Conservation (phyloP, 768 basidiomycete species). For the Tulasnella sp. region DNA sequence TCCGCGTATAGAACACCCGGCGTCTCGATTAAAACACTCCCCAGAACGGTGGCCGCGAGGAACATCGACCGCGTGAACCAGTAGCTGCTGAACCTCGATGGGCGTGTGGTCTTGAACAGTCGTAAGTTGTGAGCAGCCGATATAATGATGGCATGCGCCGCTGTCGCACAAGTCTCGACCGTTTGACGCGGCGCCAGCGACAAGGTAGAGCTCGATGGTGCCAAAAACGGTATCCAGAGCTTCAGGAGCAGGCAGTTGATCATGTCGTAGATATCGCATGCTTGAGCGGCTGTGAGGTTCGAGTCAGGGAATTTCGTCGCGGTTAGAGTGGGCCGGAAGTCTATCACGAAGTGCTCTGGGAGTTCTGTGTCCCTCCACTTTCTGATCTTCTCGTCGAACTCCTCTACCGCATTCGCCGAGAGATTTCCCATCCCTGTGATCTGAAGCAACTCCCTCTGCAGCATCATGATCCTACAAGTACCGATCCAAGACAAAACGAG, state of each 20-base stretch:
- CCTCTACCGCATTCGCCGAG: constrained; percentile 51
- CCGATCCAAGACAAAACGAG: not conserved
- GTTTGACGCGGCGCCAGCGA: constrained; percentile 4
- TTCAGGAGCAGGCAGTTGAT: constrained; percentile 52
- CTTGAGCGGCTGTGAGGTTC: constrained; percentile 35
- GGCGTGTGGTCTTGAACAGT: constrained; percentile 34
- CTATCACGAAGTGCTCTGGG: constrained; percentile 39
- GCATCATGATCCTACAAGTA: constrained; percentile 46
- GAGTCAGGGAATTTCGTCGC: constrained; percentile 22
- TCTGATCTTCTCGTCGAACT: constrained; percentile 45
- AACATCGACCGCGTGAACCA: constrained; percentile 51
- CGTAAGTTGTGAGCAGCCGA: constrained; percentile 21
- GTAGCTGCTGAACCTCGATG: constrained; percentile 34
- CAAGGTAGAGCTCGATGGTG: constrained; percentile 22
- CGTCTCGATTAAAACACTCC: constrained; percentile 47
- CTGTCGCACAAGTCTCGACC: constrained; percentile 45
- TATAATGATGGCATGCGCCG: constrained; percentile 50
- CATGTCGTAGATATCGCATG: constrained; percentile 48
- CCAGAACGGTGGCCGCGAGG: constrained; percentile 55
- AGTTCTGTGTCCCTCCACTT: constrained; percentile 40
- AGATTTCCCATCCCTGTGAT: constrained; percentile 28
- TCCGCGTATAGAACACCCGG: constrained; percentile 37
- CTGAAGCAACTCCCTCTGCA: constrained; percentile 52
- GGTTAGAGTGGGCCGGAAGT: constrained; percentile 26
- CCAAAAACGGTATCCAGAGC: constrained; percentile 57